Evolutionary conservation across 768 basidiomycete species (phyloP).

Genomic region (Vararia minispora): DNA sequence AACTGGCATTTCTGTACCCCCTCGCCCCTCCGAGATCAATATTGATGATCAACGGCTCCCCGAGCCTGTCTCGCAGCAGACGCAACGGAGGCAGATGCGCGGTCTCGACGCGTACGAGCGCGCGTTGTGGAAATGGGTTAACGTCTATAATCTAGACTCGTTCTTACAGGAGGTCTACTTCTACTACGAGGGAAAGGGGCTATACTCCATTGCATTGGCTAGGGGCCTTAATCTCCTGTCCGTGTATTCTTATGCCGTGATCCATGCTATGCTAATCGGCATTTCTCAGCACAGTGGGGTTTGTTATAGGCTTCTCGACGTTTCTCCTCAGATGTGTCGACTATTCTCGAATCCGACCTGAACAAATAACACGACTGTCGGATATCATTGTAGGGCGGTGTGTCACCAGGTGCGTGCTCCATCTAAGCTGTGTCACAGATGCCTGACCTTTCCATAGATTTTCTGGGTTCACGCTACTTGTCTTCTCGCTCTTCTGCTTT

Average conservation of each 20-base stretch:
- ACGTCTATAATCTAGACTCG: slow-evolving; percentile 92
- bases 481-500: slow-evolving; percentile 73
- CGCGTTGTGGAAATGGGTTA: slow-evolving; percentile 98
- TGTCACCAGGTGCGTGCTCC: slow-evolving; percentile 57
- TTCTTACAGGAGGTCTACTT: slow-evolving; percentile 92
- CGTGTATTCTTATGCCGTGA: slow-evolving; percentile 27
- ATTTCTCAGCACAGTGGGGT: slow-evolving; percentile 77
- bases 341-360: slow-evolving; percentile 67
- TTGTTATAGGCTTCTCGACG: slow-evolving; percentile 97
- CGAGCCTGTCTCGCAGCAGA: slow-evolving; percentile 14
- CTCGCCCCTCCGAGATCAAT: slow-evolving; percentile 55
- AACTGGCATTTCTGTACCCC: slow-evolving; percentile 48
- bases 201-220: slow-evolving; percentile 88
- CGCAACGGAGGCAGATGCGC: slow-evolving; percentile 37
- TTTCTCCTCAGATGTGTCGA: slow-evolving; percentile 94
- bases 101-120: slow-evolving; percentile 79
- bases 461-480: slow-evolving; percentile 74
- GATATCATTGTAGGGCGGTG: slow-evolving; percentile 80
- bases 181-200: slow-evolving; percentile 95
- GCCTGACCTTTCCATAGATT: slow-evolving; percentile 37
- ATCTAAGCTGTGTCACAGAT: not conserved
- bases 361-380: slow-evolving; percentile 55
- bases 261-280: slow-evolving; percentile 17
- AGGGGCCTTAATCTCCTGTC: slow-evolving; percentile 91
- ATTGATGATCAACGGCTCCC: slow-evolving; percentile 21